A percentile compares a stretch with the other conserved stretches of the same genome.
phyloP scores from a whole-genome alignment of 805 yeast genomes.

The Kuraishia borneana region DNA sequence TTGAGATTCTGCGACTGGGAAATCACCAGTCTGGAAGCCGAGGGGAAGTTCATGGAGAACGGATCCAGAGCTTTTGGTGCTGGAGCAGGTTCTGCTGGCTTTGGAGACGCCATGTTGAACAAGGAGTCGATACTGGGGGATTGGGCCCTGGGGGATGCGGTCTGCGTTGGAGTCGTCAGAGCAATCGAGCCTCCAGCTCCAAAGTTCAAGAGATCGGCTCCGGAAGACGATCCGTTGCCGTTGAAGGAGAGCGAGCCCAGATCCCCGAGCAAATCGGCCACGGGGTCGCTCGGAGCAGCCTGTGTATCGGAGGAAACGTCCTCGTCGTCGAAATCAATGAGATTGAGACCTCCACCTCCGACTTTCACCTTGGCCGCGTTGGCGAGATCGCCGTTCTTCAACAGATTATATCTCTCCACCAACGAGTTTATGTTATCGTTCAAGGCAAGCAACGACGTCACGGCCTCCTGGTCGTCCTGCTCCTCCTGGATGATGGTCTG shows the following conservation, averaged over 20 bases:
- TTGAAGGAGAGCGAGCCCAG: conserved; percentile 50
- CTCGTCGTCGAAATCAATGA: conserved; percentile 67
- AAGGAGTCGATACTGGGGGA: conserved; percentile 1
- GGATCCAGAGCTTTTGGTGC: conserved; percentile 15
- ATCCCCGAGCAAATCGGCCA: conserved; percentile 67
- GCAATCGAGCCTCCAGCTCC: conserved; percentile 7
- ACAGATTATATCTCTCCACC: conserved; percentile 50
- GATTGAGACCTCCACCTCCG: conserved; percentile 22
- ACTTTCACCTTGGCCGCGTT: conserved; percentile 38
- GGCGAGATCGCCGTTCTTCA: conserved; percentile 48
- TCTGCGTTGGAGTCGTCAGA: conserved; percentile 6
- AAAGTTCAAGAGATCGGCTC: neutral
- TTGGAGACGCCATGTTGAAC: neutral
- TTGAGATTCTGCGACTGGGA: conserved; percentile 10
- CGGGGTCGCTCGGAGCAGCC: conserved; percentile 25
- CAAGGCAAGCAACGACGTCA: conserved; percentile 51
- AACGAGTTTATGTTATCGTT: conserved; percentile 70
- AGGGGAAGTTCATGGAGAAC: conserved; percentile 20
- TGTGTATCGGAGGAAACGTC: conserved; percentile 28
- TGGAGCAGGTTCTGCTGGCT: neutral
- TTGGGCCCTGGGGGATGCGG: conserved; percentile 2
- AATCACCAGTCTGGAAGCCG: conserved; percentile 1
- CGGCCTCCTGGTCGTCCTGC: conserved; percentile 51
- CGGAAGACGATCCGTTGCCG: conserved; percentile 8
- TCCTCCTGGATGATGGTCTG: conserved; percentile 79